Percentiles rank a stretch among this genome's conserved stretches.
Conservation (phyloP, 2,329 filamentous ascomycete species). For the Polychaeton citri region DNA sequence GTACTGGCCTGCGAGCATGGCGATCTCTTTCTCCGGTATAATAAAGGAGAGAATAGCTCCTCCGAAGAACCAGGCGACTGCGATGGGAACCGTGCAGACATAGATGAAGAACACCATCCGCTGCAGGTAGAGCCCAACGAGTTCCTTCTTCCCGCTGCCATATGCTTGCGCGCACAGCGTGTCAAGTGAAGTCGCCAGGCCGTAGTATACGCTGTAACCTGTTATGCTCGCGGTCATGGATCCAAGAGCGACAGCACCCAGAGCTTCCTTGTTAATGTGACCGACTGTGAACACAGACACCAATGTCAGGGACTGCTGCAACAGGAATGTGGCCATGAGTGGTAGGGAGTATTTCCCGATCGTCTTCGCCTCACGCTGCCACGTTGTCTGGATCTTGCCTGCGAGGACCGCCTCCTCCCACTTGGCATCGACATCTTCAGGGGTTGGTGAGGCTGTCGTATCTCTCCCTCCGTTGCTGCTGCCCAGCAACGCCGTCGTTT, state of each 20-base stretch:
- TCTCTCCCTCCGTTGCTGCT: constrained; percentile 33
- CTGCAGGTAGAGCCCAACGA: constrained; percentile 75
- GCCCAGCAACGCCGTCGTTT: constrained; percentile 35
- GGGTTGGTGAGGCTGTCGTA: constrained; percentile 14
- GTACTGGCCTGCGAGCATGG: constrained; percentile 58
- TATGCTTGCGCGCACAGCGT: constrained; percentile 91
- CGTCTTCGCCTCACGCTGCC: constrained; percentile 79
- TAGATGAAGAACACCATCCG: constrained; percentile 70
- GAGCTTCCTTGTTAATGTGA: constrained; percentile 34
- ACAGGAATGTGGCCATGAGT: constrained; percentile 33
- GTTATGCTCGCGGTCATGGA: constrained; percentile 38
- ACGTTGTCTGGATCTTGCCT: constrained; percentile 76
- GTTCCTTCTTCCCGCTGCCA: constrained; percentile 75
- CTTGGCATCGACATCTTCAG: constrained; percentile 52
- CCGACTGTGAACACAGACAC: constrained; percentile 37
- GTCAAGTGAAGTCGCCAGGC: constrained; percentile 80
- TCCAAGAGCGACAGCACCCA: constrained; percentile 34
- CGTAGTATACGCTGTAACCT: constrained; percentile 35
- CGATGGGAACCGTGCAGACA: constrained; percentile 58
- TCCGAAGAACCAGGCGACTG: constrained; percentile 55
- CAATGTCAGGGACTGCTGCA: constrained; percentile 36
- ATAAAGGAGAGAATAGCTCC: constrained; percentile 50
- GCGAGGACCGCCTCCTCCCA: constrained; percentile 77
- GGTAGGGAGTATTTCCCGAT: constrained; percentile 38
- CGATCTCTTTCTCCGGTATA: constrained; percentile 59